Base-by-base conservation (phyloP, 1,139 yeast species). In the Geotrichum australiense region DNA sequence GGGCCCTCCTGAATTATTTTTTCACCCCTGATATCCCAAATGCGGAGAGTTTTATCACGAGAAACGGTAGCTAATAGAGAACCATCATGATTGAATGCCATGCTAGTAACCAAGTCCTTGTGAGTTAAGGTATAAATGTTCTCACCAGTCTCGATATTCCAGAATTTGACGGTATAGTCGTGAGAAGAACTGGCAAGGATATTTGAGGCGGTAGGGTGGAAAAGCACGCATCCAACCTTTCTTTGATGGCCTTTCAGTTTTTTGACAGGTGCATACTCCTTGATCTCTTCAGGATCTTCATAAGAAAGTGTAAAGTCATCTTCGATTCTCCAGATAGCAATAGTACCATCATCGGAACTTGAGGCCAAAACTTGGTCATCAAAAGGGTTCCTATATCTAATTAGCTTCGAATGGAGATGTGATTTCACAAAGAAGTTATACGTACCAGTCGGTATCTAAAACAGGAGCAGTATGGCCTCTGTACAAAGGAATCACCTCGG, bases 401-500 rank as follows among this genome's bases (percentile, higher is more conserved):
- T n/a, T n/a, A n/a, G n/a, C n/a, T n/a, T n/a, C 5, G 5, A 19
- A 18, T 10, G 15, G 38, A 15, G 7, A 32, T 31, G 10, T 16
- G 16, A 19, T 36, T n/a, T 26, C 16, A 6, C 12, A 25, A 50
- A 4, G 5, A 24, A 18, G 11, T 7, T n/a, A 11, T 6, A 25
- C 43, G 25, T 26, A 41, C 69, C 82, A 91, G 40, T 86, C 94
- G 0, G 97, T 89, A 61, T 91, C 98, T 54, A 89, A 71, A 20
- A 91, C 96, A 5, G 94, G 82, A 7, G 95, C 96, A 39, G 91
- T 83, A 62, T 91, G 97, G 15, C 98, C 98, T 56, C 96, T 76
- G 63, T 89, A 91, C 53, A 91, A 71, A 2, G 97, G 91, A 37
- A 87, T 91, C 47, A 82, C 77, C 55, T 91, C 98, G 4, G 96